A percentile compares a stretch with the other conserved stretches of the same genome.
Conservation (phyloP, 1,139 yeast genomes). For the Saccharomycopsis phalli region DNA sequence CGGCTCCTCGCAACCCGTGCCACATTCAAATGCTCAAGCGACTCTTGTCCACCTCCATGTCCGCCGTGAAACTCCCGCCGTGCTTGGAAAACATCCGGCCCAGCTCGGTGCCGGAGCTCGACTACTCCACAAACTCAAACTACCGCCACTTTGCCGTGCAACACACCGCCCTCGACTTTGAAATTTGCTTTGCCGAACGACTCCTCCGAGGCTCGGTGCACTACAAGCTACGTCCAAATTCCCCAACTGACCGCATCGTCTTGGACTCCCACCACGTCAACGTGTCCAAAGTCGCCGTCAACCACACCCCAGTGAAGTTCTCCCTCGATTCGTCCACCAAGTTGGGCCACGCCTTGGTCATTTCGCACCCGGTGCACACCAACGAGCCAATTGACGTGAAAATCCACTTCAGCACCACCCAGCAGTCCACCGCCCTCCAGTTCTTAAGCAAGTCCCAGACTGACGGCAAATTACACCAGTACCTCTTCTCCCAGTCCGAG, state of each 20-base stretch:
- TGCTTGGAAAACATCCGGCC: conserved; percentile 28
- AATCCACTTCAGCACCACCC: conserved; percentile 58
- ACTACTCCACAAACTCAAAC: conserved; percentile 72
- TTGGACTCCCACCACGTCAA: conserved; percentile 65
- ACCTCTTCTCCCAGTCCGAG: conserved; percentile 84
- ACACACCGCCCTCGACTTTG: conserved; percentile 44
- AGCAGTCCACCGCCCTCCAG: conserved; percentile 74
- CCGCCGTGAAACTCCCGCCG: conserved; percentile 11
- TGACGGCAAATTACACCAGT: conserved; percentile 64
- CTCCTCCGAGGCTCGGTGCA: conserved; percentile 49
- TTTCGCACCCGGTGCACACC: conserved; percentile 26
- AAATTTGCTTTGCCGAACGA: conserved; percentile 47
- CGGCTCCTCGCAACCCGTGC: no score
- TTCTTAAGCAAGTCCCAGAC: conserved; percentile 74
- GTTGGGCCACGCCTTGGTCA: conserved; percentile 54
- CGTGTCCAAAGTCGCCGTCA: conserved; percentile 38
- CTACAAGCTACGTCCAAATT: conserved; percentile 33
- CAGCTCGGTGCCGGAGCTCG: conserved; percentile 45
- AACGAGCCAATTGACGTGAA: conserved; percentile 28
- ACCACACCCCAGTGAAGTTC: conserved; percentile 29
- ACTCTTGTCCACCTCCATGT: background rate
- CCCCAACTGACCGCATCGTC: conserved; percentile 31
- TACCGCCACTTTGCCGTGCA: conserved; percentile 45
- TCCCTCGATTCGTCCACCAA: conserved; percentile 49
- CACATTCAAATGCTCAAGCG: background rate